Evolutionary conservation across 352 stramenopile genomes (phyloP).

Genomic region (Phytophthora foliorum): DNA sequence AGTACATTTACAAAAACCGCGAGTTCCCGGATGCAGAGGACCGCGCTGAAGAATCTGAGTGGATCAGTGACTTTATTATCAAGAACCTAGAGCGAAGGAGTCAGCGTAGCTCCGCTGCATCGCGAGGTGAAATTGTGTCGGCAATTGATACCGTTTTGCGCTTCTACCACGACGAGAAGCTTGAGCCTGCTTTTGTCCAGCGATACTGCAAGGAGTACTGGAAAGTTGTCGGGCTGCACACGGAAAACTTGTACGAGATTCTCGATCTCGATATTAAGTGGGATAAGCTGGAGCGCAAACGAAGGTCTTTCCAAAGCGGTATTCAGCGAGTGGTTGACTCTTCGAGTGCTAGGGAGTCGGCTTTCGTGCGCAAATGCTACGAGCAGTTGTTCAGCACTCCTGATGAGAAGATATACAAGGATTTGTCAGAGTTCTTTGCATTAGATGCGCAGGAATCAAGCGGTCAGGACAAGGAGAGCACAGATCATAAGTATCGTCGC

Average conservation of each 20-base stretch:
- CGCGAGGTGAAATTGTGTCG: conserved; percentile 86
- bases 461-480: conserved; percentile 55
- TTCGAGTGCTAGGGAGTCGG: conserved; percentile 77
- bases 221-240: conserved; percentile 87
- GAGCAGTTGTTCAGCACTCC: conserved; percentile 74
- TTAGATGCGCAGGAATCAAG: conserved; percentile 73
- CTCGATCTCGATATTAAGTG: conserved; percentile 89
- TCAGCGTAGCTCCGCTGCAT: conserved; percentile 59
- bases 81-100: conserved; percentile 76
- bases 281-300: conserved; percentile 90
- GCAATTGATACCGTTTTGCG: conserved; percentile 90
- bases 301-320: conserved; percentile 75
- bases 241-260: conserved; percentile 88
- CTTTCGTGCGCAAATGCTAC: conserved; percentile 88
- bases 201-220: conserved; percentile 94
- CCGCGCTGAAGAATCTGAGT: conserved; percentile 88
- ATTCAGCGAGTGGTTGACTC: conserved; percentile 76
- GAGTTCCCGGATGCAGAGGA: conserved; percentile 88
- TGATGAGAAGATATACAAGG: conserved; percentile 88
- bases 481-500: conserved; percentile 76
- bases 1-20: conserved; percentile 75
- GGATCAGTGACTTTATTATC: conserved; percentile 90
- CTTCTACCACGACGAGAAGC: conserved; percentile 92
- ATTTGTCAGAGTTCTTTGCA: conserved; percentile 89
- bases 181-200: conserved; percentile 90